Percentiles rank a stretch among this genome's conserved stretches.
These are phyloP conservation scores for Alternaria sp. DNA, from an alignment of 2,329 filamentous ascomycete genomes.

Conservation along the genomic window DNA sequence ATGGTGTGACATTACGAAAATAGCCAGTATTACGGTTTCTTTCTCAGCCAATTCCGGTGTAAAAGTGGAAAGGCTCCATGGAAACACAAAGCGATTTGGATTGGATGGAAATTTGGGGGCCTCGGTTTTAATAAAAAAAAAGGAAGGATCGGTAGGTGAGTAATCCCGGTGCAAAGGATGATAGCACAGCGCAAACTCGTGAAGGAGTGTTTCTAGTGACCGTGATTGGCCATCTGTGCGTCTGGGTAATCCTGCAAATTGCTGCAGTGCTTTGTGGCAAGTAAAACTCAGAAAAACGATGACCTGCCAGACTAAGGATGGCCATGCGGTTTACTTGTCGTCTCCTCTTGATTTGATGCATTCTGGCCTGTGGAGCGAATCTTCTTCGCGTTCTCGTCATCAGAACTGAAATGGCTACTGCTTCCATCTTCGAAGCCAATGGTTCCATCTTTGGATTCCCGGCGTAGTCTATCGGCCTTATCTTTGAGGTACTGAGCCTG, in stretches of 20 bases:
- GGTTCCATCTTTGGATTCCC: conserved; percentile 58
- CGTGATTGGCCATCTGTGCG: neutral
- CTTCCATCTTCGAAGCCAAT: conserved; percentile 49
- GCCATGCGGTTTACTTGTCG: conserved; percentile 37
- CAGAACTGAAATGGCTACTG: conserved; percentile 48
- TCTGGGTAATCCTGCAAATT: neutral
- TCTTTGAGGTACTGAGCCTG: conserved; percentile 60
- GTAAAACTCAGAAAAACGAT: conserved; percentile 2
- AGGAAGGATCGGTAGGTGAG: neutral
- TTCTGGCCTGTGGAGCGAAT: conserved; percentile 20
- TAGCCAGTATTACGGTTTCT: neutral
- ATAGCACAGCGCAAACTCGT: neutral
- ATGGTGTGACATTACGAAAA: neutral
- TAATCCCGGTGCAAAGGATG: neutral
- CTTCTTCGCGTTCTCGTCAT: conserved; percentile 46
- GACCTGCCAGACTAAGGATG: conserved; percentile 34
- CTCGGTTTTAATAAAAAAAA: neutral
- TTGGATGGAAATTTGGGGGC: neutral
- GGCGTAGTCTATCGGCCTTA: conserved; percentile 59
- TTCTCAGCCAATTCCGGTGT: neutral
- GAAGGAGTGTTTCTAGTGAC: neutral
- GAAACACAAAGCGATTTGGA: neutral
- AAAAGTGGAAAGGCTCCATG: neutral
- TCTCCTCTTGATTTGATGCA: conserved; percentile 24
- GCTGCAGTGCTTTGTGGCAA: conserved; percentile 6